Base-by-base conservation (phyloP, 2,329 filamentous ascomycete species). In the Scopulariopsis brevicaulis region DNA sequence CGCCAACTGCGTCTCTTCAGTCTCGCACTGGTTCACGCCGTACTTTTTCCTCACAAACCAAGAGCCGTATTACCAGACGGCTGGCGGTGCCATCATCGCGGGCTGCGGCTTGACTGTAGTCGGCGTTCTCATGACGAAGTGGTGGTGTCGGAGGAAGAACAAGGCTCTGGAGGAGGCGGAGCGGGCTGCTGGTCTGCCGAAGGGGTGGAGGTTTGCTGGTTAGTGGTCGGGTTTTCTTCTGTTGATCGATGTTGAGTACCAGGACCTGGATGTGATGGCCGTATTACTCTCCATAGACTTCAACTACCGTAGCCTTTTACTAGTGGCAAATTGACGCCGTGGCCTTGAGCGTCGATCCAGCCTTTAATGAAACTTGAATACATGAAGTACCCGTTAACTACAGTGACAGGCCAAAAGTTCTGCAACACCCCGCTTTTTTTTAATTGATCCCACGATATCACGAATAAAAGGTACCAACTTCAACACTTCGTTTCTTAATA, bases 21-120 rank as follows among this genome's bases (percentile, higher is more conserved):
- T 68, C 1, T 71, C 68, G 2, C 73, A 75, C 43, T 74, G 72
- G 72, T 74, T 73, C 55, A 72, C 67, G 0, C 72, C 72, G 0
- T 73, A 74, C 59, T 74, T 75, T 59, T 69, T 67, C 50, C 61
- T 67, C 0, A 61, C 62, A 3, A 63, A 64, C 35, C 66, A 69
- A 18, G 66, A 68, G 4, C 67, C 67, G 2, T 66, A 65, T 22
- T 69, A 68, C 24, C 63, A 66, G 43, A 68, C 65, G 0, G 67
- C 65, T 3, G 67, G 67, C 0, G 67, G 66, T 2, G 60, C 60
- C 1, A 67, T 69, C 8, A 63, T 69, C 2, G 32, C 57, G 1
- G 67, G 67, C 0, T 68, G 67, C 34, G 64, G 65, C 1, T 57
- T 66, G 2, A 61, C 64, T 0, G 58, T 63, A 2, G 58, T 68